These are phyloP conservation scores for Plasmodium adleri DNA, from an alignment of 169 alveolate species.

Conservation along the genomic window DNA sequence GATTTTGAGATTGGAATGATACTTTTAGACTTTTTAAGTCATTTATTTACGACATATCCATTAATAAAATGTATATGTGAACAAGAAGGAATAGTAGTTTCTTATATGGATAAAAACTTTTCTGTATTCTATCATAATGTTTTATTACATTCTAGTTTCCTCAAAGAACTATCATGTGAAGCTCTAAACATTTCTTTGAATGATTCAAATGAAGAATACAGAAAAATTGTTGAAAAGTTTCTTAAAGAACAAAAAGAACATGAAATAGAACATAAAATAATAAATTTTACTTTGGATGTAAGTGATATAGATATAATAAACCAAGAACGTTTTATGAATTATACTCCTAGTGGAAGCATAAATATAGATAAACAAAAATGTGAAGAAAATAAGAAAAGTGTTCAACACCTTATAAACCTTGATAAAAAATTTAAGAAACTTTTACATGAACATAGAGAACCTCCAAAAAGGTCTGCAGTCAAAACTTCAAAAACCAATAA, in stretches of 20 bases:
- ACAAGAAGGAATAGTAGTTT: conserved; percentile 37
- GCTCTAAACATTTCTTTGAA: conserved; percentile 45
- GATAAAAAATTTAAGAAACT: conserved; percentile 1
- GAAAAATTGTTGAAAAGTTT: background rate
- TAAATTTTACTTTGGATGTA: conserved; percentile 11
- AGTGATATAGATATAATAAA: conserved; percentile 24
- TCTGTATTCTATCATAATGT: conserved; percentile 46
- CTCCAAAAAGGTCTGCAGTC: background rate
- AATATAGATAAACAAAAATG: background rate
- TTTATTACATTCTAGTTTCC: conserved; percentile 23
- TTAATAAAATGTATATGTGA: conserved; percentile 39
- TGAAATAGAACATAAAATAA: conserved; percentile 18
- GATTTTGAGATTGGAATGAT: conserved; percentile 37
- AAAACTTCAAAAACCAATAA: background rate
- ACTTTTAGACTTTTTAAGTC: conserved; percentile 14
- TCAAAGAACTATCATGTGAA: conserved; percentile 30
- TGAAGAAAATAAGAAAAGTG: background rate
- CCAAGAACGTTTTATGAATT: conserved; percentile 9
- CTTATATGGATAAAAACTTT: conserved; percentile 25
- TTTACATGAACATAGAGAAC: background rate
- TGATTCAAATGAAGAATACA: conserved; percentile 39
- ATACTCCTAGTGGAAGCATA: background rate
- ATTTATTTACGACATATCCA: conserved; percentile 23
- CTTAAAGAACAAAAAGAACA: background rate
- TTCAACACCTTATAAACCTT: background rate